Percentiles rank a stretch among this genome's conserved stretches.
Evolutionary conservation across 2,329 filamentous ascomycete species (phyloP).

Genomic region (Sclerotinia nivalis): DNA sequence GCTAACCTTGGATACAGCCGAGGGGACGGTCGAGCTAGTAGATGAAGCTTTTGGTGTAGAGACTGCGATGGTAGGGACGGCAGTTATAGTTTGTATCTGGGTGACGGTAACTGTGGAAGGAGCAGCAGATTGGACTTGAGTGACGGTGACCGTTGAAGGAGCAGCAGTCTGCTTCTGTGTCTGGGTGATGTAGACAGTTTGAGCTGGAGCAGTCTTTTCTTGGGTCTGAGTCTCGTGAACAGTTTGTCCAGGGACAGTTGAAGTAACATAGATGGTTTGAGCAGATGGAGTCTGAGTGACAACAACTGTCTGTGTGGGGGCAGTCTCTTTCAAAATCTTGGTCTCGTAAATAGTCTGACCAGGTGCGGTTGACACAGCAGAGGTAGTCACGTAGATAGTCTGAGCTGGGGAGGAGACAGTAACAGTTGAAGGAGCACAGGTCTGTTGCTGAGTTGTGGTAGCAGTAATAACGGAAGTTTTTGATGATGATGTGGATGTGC

Average conservation of each 20-base stretch:
- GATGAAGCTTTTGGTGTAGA: neutral
- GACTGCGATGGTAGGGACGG: neutral
- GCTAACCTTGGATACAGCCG: neutral
- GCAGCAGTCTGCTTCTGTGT: neutral
- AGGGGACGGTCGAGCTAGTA: neutral
- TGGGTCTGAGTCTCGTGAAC: neutral
- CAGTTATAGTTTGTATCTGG: neutral
- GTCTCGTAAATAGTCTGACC: constrained; percentile 28
- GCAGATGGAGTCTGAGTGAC: neutral
- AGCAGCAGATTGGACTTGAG: neutral
- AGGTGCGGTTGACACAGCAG: neutral
- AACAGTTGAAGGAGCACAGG: neutral
- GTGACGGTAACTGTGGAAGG: neutral
- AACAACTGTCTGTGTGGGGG: neutral
- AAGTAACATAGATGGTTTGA: neutral
- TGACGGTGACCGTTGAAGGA: neutral
- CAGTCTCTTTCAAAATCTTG: constrained; percentile 14
- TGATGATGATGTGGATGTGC: constrained; percentile 9
- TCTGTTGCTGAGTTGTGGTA: neutral
- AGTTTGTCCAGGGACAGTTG: neutral
- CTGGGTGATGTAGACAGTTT: neutral
- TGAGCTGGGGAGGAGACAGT: neutral
- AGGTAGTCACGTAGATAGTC: neutral
- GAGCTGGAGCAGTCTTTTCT: neutral
- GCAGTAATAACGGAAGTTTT: constrained; percentile 16